Conservation (phyloP, 495 filamentous ascomycete genomes). For the Penicillium lividum region DNA sequence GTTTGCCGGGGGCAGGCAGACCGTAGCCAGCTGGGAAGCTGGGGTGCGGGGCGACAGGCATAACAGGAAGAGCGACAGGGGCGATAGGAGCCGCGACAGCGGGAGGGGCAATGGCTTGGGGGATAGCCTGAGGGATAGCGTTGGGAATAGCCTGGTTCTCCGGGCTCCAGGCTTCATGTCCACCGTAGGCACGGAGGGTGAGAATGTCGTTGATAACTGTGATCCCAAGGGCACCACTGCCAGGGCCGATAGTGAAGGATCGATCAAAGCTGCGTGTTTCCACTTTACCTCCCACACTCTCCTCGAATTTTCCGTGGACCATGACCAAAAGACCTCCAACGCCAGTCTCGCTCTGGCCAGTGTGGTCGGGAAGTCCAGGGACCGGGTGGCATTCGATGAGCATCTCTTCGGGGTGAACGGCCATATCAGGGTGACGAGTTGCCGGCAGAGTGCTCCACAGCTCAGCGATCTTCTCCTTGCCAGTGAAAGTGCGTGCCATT, state of each 20-base stretch:
- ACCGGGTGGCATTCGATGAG: conserved; percentile 80
- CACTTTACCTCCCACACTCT: conserved; percentile 57
- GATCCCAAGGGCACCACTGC: conserved; percentile 59
- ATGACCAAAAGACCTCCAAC: conserved; percentile 79
- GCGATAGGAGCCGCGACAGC: conserved; percentile 17
- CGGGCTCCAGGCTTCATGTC: conserved; percentile 58
- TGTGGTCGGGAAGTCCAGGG: conserved; percentile 68
- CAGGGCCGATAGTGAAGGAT: conserved; percentile 80
- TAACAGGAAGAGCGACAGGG: conserved; percentile 8
- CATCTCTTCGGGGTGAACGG: conserved; percentile 64
- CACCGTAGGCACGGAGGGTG: conserved; percentile 66
- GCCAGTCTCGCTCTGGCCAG: conserved; percentile 61
- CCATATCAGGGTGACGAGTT: conserved; percentile 72
- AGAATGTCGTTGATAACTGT: conserved; percentile 82
- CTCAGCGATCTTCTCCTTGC: conserved; percentile 64
- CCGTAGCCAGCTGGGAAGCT: conserved; percentile 44
- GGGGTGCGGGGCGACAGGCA: conserved; percentile 16
- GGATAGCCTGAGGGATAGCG: conserved; percentile 23
- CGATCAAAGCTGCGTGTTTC: conserved; percentile 79
- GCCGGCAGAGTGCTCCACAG: conserved; percentile 69
- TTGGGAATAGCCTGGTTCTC: conserved; percentile 39
- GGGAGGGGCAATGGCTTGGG: conserved; percentile 22
- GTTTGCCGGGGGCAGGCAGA: conserved; percentile 39
- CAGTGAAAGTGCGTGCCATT: conserved; percentile 64
- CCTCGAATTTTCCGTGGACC: conserved; percentile 82